Base-by-base conservation (phyloP, 1,284 basidiomycete genomes). In the Rhodotorula sp. region DNA sequence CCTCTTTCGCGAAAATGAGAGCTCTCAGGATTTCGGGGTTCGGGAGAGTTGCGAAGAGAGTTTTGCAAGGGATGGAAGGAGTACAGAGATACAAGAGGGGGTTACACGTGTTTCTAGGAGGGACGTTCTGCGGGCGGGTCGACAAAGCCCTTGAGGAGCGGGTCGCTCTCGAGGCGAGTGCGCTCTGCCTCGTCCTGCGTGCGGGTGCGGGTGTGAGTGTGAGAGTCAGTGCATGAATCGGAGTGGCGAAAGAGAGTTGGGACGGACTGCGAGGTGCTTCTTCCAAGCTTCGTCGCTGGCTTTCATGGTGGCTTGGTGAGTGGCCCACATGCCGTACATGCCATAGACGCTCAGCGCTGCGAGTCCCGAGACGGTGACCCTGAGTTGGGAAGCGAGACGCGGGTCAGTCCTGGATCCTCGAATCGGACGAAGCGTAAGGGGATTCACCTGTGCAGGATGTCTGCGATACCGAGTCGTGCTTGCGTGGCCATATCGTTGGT, bases 311-410 rank as follows among this genome's bases (percentile, higher is more conserved):
- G 69, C 65, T 23, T 49, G 67, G 69, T 75, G 74, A 18, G 65
- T 63, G n/a, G 64, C 58, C 57, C 55, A 73, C 66, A 73, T 73
- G 28, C 74, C 74, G 54, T 71, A 71, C 49, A 73, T 52, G 31
- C 74, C 74, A 52, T 70, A 74, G 50, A 70, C 60, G 7, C 59
- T 66, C 45, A 75, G 66, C 18, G 62, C 73, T 54, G 67, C 64
- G 60, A 75, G 66, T 18, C 61, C 66, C 0, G 70, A 70, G 55
- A 75, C 73, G 47, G 71, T 68, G 26, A 71, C 52, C 43, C 73
- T 63, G 62, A 23, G 10, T 12, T 2, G 59, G 10, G 23, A 14
- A n/a, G 57, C 58, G 58, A 59, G 58, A 14, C 10, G 43, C 7
- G n/a, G 61, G 38, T 7, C 10, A 43, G 34, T n/a, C 31, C 4